phyloP scores from a whole-genome alignment of 306 rosid species.

The Corylus heterophylla region DNA sequence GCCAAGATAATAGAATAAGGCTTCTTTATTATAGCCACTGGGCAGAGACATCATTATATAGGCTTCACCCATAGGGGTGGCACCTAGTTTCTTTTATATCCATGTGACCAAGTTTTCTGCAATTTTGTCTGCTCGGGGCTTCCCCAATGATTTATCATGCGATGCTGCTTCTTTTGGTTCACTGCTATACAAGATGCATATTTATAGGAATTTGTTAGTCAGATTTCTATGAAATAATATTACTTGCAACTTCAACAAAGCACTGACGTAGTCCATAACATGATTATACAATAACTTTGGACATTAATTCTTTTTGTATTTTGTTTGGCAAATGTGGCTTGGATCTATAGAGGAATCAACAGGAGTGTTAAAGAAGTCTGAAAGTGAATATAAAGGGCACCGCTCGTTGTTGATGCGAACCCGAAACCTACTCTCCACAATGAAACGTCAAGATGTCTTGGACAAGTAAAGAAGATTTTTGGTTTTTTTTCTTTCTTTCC shows the following conservation, averaged over 20 bases:
- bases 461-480: constrained; percentile 58
- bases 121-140: not conserved
- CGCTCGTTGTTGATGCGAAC: constrained; percentile 76
- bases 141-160: not conserved
- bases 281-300: not conserved
- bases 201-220: not conserved
- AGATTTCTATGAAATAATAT: not conserved
- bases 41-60: not conserved
- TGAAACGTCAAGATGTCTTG: constrained; percentile 93
- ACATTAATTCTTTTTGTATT: constrained; percentile 3
- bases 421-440: constrained; percentile 77
- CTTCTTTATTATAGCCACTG: too few relatives aligned
- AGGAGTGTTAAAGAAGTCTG: constrained; percentile 76
- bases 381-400: constrained; percentile 90
- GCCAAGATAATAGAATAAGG: not conserved
- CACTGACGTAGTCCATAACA: not conserved
- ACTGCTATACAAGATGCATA: not conserved
- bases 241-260: not conserved
- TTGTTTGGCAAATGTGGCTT: constrained; percentile 30
- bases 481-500: not conserved
- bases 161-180: not conserved
- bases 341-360: constrained; percentile 74
- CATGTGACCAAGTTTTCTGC: not conserved
- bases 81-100: not conserved
- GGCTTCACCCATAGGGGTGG: not conserved